These are phyloP conservation scores for Mycena albidolilacea DNA, from an alignment of 768 basidiomycete species.

Conservation along the genomic window DNA sequence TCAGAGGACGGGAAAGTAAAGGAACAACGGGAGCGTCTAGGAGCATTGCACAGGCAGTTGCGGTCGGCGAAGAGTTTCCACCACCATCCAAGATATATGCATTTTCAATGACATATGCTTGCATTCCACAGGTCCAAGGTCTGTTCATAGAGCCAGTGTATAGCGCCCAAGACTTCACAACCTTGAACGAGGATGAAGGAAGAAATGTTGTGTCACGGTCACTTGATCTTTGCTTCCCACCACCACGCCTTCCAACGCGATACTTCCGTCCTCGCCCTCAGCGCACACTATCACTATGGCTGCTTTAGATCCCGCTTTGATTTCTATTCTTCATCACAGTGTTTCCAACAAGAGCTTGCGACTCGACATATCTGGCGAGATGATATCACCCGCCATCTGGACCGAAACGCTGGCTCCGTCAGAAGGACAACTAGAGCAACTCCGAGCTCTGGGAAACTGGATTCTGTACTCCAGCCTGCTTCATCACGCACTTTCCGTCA, in stretches of 20 bases:
- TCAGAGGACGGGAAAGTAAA: slow-evolving; percentile 17
- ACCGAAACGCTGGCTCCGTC: slow-evolving; percentile 4
- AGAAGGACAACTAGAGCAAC: slow-evolving; percentile 8
- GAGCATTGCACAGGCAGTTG: slow-evolving; percentile 33
- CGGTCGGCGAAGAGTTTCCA: not conserved
- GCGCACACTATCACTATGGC: slow-evolving; percentile 13
- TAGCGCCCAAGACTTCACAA: too few species aligned
- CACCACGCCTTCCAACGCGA: not conserved
- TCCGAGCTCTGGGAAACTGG: slow-evolving; percentile 10
- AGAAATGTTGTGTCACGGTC: not conserved
- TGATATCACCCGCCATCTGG: slow-evolving; percentile 1
- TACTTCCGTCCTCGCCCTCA: not conserved
- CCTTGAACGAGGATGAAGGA: not conserved
- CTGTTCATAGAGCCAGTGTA: not conserved
- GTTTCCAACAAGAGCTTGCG: slow-evolving; percentile 12
- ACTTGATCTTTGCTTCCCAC: not conserved
- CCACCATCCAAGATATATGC: slow-evolving; percentile 20
- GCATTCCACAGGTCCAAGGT: slow-evolving; percentile 17
- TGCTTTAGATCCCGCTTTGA: not conserved
- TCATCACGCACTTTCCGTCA: slow-evolving; percentile 3
- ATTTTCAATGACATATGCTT: slow-evolving; percentile 29
- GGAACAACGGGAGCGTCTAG: slow-evolving; percentile 32
- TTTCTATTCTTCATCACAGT: slow-evolving; percentile 9
- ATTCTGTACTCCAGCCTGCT: slow-evolving; percentile 9
- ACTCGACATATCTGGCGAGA: slow-evolving; percentile 9